Conservation (phyloP, 2,329 filamentous ascomycete genomes). For the Ophiocordyceps sinensis region DNA sequence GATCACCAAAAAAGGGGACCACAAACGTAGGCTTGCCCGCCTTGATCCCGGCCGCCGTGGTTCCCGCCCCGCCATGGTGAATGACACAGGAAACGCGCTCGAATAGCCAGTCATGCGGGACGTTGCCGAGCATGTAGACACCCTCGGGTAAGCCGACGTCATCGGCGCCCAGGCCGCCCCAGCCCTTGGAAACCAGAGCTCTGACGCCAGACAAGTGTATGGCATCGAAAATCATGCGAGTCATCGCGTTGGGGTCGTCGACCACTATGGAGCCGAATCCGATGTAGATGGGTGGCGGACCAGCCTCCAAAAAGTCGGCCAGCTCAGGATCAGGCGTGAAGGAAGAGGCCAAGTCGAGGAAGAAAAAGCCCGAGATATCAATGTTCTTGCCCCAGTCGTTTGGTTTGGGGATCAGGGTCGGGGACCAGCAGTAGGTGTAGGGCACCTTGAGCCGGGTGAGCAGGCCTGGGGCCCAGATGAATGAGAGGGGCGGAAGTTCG, state of each 20-base stretch:
- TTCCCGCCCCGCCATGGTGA: constrained; percentile 79
- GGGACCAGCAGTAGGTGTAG: constrained; percentile 83
- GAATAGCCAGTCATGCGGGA: constrained; percentile 84
- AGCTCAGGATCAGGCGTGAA: constrained; percentile 54
- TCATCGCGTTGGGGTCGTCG: constrained; percentile 59
- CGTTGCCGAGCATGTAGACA: constrained; percentile 73
- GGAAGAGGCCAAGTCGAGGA: constrained; percentile 51
- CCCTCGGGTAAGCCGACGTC: constrained; percentile 54
- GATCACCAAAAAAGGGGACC: constrained; percentile 77
- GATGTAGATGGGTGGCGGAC: constrained; percentile 64
- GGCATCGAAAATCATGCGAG: constrained; percentile 57
- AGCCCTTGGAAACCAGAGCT: constrained; percentile 74
- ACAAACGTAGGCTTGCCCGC: constrained; percentile 68
- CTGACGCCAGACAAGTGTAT: constrained; percentile 52
- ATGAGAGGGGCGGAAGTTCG: constrained; percentile 61
- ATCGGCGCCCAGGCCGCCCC: constrained; percentile 71
- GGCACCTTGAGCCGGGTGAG: constrained; percentile 63
- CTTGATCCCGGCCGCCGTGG: constrained; percentile 74
- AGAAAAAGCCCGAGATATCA: constrained; percentile 63
- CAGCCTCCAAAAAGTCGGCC: constrained; percentile 48
- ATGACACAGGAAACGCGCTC: constrained; percentile 67
- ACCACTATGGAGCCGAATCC: constrained; percentile 76
- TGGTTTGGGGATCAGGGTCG: constrained; percentile 64
- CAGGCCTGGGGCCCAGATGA: constrained; percentile 73
- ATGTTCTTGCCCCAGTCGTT: constrained; percentile 62